Base-by-base conservation (phyloP, 306 rosid species). In the Calophaca sinica region DNA sequence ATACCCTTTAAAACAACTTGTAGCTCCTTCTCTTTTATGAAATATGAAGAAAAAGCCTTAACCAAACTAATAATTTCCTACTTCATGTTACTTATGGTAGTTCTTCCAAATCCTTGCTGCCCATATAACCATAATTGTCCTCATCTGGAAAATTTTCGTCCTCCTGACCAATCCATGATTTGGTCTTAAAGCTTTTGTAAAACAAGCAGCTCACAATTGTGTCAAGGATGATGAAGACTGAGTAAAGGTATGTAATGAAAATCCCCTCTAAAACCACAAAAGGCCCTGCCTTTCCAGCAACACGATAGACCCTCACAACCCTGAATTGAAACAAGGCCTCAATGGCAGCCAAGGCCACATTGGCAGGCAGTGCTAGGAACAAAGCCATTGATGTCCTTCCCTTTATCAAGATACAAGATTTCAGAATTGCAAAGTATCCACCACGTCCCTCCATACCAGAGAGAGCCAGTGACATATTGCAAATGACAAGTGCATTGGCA, bases 321-420 rank as follows among this genome's bases (percentile, higher is more conserved):
- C 97, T 73, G 86, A 77, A 88, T 14, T 94, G 98, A 54, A 94
- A 94, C 88, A 94, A 68, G 58, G 97, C 96, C 72, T 92, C 98
- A 20, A 86, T 62, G 10, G 88, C 91, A 10, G 97, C 96, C 82
- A 91, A 57, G 31, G 86, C 88, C 59, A 91, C 53, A 68, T 86
- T 90, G 35, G 79, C 77, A 53, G 96, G 97, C 54, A 94, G 84
- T 71, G 97, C 89, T 59, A 94, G 70, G 65, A 84, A 87, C 84
- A 94, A 70, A 35, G 97, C 97, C 44, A 84, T 90, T 13, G 93
- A 79, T 51, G 87, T 80, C 74, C 86, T 90, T 81, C 96, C 97
- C 74, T 81, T 85, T 26, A 94, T 67, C 46, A 94, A 63, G 62
- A 90, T 70, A 73, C 91, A 91, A 38, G 93, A 96, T 78, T 81